Evolutionary conservation across 805 yeast genomes (phyloP).

Genomic region (Zygoascus flipseniorum): DNA sequence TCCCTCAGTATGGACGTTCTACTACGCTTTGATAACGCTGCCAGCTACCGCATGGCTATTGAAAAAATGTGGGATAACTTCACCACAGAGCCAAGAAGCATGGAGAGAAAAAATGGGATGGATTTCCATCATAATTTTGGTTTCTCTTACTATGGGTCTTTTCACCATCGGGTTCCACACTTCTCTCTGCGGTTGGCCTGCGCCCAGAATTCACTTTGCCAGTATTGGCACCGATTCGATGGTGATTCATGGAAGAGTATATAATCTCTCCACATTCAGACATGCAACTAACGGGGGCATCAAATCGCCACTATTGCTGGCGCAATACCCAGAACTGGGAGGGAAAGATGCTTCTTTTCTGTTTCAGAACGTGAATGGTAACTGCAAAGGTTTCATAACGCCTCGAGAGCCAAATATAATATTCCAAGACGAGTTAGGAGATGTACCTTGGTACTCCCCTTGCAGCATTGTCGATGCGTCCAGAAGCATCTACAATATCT

Average conservation of each 20-base stretch:
- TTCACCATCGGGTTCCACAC: conserved; percentile 66
- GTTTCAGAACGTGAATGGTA: conserved; percentile 9
- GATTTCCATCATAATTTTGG: conserved; percentile 4
- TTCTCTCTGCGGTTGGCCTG: conserved; percentile 49
- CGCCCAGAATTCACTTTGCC: conserved; percentile 42
- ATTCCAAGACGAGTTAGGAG: conserved; percentile 42
- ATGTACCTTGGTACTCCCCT: conserved; percentile 85
- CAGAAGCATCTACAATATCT: conserved; percentile 45
- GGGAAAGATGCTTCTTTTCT: conserved; percentile 7
- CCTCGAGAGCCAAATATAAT: conserved; percentile 28
- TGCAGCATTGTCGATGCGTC: conserved; percentile 57
- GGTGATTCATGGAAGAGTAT: conserved; percentile 67
- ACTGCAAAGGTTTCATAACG: conserved; percentile 2
- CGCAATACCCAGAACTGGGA: conserved; percentile 3
- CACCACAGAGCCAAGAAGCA: conserved; percentile 66
- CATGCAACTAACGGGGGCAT: conserved; percentile 35
- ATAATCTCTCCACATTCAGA: conserved; percentile 47
- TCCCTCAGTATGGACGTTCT: conserved; percentile 21
- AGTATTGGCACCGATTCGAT: conserved; percentile 46
- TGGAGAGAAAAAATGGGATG: conserved; percentile 60
- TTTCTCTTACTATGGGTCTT: conserved; percentile 8
- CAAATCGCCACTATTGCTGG: background rate
- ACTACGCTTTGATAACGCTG: conserved; percentile 65
- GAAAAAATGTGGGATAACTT: conserved; percentile 53
- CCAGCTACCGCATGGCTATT: conserved; percentile 74